Evolutionary conservation across 2,329 filamentous ascomycete genomes (phyloP).

Genomic region (Colletotrichum sp.): DNA sequence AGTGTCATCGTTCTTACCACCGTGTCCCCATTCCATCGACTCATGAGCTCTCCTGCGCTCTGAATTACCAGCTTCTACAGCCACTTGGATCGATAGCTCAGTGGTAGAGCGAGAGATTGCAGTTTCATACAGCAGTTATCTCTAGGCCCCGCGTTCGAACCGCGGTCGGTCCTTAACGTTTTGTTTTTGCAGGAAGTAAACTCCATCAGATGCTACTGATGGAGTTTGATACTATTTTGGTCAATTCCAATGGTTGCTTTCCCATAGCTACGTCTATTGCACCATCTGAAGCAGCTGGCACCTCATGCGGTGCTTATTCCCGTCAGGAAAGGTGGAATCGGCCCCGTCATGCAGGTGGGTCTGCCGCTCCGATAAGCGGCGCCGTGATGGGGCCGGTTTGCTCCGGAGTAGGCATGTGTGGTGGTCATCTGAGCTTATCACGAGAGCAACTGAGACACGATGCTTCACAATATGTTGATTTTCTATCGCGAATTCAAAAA

Average conservation of each 20-base stretch:
- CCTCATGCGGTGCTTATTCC: neutral
- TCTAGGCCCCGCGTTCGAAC: slow-evolving; percentile 22
- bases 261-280: neutral
- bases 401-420: neutral
- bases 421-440: neutral
- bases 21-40: neutral
- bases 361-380: neutral
- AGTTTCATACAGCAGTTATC: neutral
- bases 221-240: neutral
- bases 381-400: slow-evolving; percentile 5
- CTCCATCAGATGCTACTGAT: neutral
- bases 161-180: slow-evolving; percentile 18
- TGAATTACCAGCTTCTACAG: accelerated
- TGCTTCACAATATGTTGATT: neutral
- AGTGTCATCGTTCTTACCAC: neutral
- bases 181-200: neutral
- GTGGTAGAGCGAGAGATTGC: slow-evolving; percentile 23
- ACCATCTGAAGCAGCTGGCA: neutral
- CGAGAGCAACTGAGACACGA: neutral
- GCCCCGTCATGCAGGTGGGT: slow-evolving; percentile 1
- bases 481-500: neutral
- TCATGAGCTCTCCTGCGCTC: neutral
- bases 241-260: neutral
- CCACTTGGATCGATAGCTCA: slow-evolving; percentile 21
- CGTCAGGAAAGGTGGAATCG: neutral